phyloP scores from a whole-genome alignment of 169 alveolate genomes.

The Cryptosporidium canis region DNA sequence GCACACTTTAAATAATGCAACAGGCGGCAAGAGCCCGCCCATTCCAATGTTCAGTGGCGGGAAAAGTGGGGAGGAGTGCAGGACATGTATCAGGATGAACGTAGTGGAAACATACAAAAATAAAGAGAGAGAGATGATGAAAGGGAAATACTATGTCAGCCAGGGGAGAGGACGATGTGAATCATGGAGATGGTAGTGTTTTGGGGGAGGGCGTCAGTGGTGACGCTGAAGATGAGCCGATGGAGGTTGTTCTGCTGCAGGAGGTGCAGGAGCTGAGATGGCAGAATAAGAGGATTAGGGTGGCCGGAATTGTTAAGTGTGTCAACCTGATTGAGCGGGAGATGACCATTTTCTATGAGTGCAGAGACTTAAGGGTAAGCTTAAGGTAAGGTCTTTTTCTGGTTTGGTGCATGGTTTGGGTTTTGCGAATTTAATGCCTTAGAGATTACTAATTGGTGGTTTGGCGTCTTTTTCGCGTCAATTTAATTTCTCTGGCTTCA shows the following conservation, averaged over 20 bases:
- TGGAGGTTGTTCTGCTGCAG: neutral
- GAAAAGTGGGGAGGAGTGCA: neutral
- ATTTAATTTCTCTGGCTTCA: too few species aligned
- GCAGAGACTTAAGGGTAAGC: slow-evolving; percentile 9
- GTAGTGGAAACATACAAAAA: too few species aligned
- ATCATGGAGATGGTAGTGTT: neutral
- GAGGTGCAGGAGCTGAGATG: slow-evolving; percentile 2
- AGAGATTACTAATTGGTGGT: neutral
- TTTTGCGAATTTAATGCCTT: neutral
- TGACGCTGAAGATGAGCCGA: neutral
- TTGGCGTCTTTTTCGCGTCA: too few species aligned
- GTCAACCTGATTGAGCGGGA: slow-evolving; percentile 25
- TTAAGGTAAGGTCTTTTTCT: slow-evolving; percentile 5
- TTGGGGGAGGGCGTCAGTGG: neutral
- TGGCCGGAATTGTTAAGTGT: slow-evolving; percentile 50
- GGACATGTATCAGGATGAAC: neutral
- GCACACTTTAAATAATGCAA: slow-evolving; percentile 24
- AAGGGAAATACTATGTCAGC: neutral
- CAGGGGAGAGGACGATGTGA: neutral
- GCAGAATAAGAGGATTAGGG: slow-evolving; percentile 2
- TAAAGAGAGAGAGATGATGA: neutral
- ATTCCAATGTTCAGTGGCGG: neutral
- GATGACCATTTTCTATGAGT: slow-evolving; percentile 4
- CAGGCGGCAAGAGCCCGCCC: neutral
- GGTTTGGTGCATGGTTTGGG: neutral